phyloP scores from a whole-genome alignment of 2,329 filamentous ascomycete genomes.

The Alternaria ventricosa region DNA sequence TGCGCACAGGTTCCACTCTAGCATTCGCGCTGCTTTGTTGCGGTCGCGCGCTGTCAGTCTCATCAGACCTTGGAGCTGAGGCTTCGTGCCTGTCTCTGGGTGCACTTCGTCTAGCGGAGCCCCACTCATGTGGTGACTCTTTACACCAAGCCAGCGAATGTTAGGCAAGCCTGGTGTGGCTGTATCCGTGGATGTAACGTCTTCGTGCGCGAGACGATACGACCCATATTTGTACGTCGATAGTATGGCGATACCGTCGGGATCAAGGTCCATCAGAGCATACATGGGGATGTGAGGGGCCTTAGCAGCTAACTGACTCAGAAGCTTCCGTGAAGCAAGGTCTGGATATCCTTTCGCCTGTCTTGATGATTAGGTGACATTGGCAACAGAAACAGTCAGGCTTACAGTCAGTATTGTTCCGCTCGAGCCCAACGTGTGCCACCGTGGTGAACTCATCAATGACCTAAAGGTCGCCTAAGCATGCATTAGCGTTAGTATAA shows the following conservation, averaged over 20 bases:
- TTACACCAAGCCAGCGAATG: constrained; percentile 71
- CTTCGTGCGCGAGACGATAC: constrained; percentile 66
- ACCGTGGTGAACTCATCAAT: constrained; percentile 64
- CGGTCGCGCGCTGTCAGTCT: constrained; percentile 64
- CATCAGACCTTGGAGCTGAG: constrained; percentile 53
- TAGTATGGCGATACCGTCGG: constrained; percentile 76
- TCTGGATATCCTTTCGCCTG: constrained; percentile 86
- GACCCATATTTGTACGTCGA: constrained; percentile 77
- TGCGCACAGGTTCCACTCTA: constrained; percentile 53
- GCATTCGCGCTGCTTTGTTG: constrained; percentile 61
- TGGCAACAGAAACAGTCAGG: neutral
- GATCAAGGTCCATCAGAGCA: constrained; percentile 76
- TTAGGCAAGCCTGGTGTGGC: constrained; percentile 50
- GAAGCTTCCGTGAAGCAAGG: constrained; percentile 70
- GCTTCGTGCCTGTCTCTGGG: constrained; percentile 12
- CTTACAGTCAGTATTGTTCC: constrained; percentile 73
- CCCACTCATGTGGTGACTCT: constrained; percentile 39
- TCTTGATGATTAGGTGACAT: constrained; percentile 9
- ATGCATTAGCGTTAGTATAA: constrained; percentile 19
- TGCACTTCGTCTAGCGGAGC: constrained; percentile 18
- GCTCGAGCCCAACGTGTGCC: constrained; percentile 57
- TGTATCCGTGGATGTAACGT: constrained; percentile 48
- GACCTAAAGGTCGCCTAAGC: constrained; percentile 75
- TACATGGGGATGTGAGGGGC: constrained; percentile 59
- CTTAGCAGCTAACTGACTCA: constrained; percentile 55